Evolutionary conservation across 805 yeast genomes (phyloP), one percentile per base, ranked within the genome.

Genomic region (Starmerella stellata): DNA sequence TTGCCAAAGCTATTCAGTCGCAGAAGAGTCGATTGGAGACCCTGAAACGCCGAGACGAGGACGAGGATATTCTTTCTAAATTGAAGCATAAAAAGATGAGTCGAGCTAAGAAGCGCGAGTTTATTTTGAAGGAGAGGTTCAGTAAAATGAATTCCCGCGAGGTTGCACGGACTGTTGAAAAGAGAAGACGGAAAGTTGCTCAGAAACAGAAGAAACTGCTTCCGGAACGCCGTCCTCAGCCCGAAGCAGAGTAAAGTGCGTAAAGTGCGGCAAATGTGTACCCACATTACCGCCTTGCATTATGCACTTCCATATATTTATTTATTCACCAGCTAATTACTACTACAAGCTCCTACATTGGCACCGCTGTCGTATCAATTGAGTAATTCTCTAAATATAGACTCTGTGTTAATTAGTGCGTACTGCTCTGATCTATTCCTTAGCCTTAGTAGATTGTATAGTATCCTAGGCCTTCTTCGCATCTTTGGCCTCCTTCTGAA

Each of bases 11-110:
- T 17, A 56, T 57, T 28, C 56, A 56, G 43, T 51, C 60, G 16
- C 52, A 60, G 38, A 41, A 45, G 37, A 50, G 57, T 31, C 50
- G 60, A 13, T 58, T 79, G 31, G 77, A 75, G 53, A 72, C 83
- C 36, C 57, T 82, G 50, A 72, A 72, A 56, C 73, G 77, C 50
- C 70, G 76, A 46, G 95, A 85, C 52, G 61, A 79, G 50, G 87
- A 80, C 51, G 65, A 67, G 41, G 64, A 74, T 51, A 75, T 82
- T 7, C 51, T 81, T 35, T 58, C 66, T 33, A 72, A 72, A 23
- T 70, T 78, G 52, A 74, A 75, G 55, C 61, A 73, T 87, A 61
- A 83, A 75, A 41, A 46, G 33, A 48, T 50, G 16, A 44, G 46
- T 29, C 47, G 53, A n/a, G 46, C 56, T 25, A 61, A 57, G 42